Conservation (phyloP, 2,329 filamentous ascomycete genomes). For the Ophiostoma perfectum region DNA sequence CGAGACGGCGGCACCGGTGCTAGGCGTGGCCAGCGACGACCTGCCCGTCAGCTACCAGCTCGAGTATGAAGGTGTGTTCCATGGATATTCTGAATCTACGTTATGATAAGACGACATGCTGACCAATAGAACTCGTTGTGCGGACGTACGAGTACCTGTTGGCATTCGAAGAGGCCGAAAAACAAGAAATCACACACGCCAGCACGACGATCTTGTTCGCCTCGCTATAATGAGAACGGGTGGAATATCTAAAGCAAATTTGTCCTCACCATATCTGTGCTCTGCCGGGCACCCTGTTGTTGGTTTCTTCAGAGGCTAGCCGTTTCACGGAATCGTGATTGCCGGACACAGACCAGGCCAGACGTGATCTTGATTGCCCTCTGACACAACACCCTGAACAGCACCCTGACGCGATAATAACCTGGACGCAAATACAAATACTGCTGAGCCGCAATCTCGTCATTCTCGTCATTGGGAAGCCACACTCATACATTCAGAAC, state of each 20-base stretch:
- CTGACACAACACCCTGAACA: background rate
- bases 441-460: background rate
- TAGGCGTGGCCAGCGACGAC: constrained; percentile 54
- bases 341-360: background rate
- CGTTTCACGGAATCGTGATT: background rate
- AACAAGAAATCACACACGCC: constrained; percentile 43
- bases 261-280: no score
- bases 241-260: no score
- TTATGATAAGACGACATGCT: background rate
- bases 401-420: background rate
- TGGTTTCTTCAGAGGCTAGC: background rate
- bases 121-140: constrained; percentile 53
- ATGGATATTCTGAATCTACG: no score
- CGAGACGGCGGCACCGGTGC: constrained; percentile 41
- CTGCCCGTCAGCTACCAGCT: constrained; percentile 64
- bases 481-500: no score
- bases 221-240: background rate
- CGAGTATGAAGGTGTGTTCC: constrained; percentile 58
- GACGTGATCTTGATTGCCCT: background rate
- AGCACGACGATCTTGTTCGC: background rate
- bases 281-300: background rate
- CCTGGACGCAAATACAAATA: background rate
- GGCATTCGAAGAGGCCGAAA: constrained; percentile 58
- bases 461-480: background rate
- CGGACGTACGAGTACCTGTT: constrained; percentile 58